Percentiles rank a stretch among this genome's conserved stretches.
Conservation (phyloP, 2,329 filamentous ascomycete genomes). For the Sporothrix luriei region DNA sequence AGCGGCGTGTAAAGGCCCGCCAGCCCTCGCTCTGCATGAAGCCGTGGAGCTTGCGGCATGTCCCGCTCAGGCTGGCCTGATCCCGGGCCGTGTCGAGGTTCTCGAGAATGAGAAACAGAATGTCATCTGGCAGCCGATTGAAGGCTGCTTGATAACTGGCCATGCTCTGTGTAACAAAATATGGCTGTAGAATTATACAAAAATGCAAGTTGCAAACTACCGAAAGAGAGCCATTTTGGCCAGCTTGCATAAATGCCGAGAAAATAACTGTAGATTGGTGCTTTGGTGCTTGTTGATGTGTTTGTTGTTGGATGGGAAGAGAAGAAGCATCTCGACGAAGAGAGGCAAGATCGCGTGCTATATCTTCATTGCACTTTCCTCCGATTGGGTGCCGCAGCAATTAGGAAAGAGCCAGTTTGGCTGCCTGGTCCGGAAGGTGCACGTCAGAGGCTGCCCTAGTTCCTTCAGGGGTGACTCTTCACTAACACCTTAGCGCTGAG, state of each 20-base stretch:
- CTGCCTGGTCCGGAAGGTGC: too few species aligned
- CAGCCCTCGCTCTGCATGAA: constrained; percentile 51
- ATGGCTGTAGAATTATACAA: background rate
- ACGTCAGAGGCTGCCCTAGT: background rate
- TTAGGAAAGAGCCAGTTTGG: background rate
- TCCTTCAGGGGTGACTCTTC: constrained; percentile 14
- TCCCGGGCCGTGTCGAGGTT: constrained; percentile 54
- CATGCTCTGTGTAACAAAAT: background rate
- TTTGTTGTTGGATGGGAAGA: background rate
- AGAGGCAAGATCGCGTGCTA: background rate
- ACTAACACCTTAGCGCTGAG: background rate
- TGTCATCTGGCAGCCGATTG: constrained; percentile 52
- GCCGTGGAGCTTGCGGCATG: constrained; percentile 47
- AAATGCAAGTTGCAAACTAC: background rate
- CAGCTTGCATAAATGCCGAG: background rate
- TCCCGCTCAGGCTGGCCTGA: constrained; percentile 47
- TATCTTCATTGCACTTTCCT: constrained; percentile 4
- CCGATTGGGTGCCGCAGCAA: background rate
- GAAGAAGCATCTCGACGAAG: too few species aligned
- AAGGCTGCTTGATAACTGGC: constrained; percentile 38
- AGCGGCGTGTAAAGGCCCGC: constrained; percentile 52
- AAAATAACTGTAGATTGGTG: background rate
- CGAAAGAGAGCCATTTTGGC: constrained; percentile 14
- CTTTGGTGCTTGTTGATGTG: background rate
- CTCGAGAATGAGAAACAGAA: constrained; percentile 53